These are phyloP conservation scores for Tylopilus sp. DNA, from an alignment of 1,284 basidiomycete genomes.

Conservation along the genomic window DNA sequence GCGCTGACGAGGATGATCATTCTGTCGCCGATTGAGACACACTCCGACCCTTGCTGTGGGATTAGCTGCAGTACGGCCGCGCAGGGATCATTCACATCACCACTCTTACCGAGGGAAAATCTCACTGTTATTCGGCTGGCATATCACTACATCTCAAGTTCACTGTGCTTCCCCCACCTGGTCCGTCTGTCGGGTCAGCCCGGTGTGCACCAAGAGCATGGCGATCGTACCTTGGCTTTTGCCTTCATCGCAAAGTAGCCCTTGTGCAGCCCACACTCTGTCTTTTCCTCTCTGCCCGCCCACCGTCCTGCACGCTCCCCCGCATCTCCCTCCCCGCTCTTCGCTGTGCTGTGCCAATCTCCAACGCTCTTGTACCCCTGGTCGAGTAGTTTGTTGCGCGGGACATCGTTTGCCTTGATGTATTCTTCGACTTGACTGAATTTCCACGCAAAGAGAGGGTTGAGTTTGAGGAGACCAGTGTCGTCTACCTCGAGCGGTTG, in stretches of 20 bases:
- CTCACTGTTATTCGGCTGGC: too few relatives aligned
- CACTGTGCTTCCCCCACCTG: background rate
- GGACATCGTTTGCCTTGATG: constrained; percentile 80
- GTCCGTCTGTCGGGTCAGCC: background rate
- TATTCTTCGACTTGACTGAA: constrained; percentile 87
- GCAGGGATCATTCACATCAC: too few relatives aligned
- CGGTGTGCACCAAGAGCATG: background rate
- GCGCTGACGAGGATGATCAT: background rate
- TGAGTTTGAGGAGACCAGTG: constrained; percentile 92
- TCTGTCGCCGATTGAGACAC: too few relatives aligned
- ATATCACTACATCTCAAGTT: too few relatives aligned
- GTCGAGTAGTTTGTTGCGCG: constrained; percentile 84
- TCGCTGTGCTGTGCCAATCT: constrained; percentile 93
- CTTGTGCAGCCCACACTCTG: constrained; percentile 93
- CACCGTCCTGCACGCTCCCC: constrained; percentile 89
- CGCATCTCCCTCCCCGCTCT: constrained; percentile 66
- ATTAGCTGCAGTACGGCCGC: too few relatives aligned
- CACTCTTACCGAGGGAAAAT: too few relatives aligned
- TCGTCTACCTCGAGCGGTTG: constrained; percentile 89
- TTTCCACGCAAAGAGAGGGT: constrained; percentile 90
- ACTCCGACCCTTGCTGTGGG: too few relatives aligned
- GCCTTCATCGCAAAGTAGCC: constrained; percentile 76
- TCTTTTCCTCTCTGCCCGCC: constrained; percentile 85
- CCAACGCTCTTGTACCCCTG: constrained; percentile 94
- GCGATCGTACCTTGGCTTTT: constrained; percentile 37